phyloP scores from a whole-genome alignment of 768 basidiomycete genomes.

The Kwoniella pini region DNA sequence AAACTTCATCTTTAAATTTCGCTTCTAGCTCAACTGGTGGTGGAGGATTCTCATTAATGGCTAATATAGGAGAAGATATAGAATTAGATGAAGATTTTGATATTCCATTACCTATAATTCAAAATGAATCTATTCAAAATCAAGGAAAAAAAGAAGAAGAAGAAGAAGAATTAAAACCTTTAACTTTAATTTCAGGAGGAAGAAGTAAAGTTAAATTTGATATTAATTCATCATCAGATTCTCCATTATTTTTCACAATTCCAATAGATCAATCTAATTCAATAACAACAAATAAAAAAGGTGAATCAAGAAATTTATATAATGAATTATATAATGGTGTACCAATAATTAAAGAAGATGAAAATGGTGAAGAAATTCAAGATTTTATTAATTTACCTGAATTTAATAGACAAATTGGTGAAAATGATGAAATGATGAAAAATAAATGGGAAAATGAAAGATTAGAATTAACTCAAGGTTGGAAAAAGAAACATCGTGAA shows the following conservation, averaged over 20 bases:
- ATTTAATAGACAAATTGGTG: constrained; percentile 35
- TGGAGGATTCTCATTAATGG: constrained; percentile 46
- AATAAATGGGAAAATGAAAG: constrained; percentile 51
- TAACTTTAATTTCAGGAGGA: background rate
- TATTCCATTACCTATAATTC: constrained; percentile 24
- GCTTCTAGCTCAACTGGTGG: constrained; percentile 8
- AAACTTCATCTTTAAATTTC: constrained; percentile 11
- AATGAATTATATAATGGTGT: constrained; percentile 14
- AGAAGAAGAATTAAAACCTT: constrained; percentile 13
- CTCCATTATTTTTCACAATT: constrained; percentile 44
- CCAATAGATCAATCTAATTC: constrained; percentile 5
- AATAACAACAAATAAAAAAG: background rate
- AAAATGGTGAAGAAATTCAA: constrained; percentile 3
- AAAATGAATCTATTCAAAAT: background rate
- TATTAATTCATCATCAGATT: constrained; percentile 16
- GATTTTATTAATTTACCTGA: constrained; percentile 1
- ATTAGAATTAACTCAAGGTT: constrained; percentile 53
- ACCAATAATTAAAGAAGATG: constrained; percentile 1
- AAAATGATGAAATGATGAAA: constrained; percentile 46
- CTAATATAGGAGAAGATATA: constrained; percentile 44
- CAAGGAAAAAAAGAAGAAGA: background rate
- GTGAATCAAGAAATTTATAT: constrained; percentile 14
- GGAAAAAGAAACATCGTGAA: constrained; percentile 54
- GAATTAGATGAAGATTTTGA: constrained; percentile 50
- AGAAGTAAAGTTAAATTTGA: constrained; percentile 33